phyloP scores from a whole-genome alignment of 2,329 filamentous ascomycete species.

The Diaporthe sp. region DNA sequence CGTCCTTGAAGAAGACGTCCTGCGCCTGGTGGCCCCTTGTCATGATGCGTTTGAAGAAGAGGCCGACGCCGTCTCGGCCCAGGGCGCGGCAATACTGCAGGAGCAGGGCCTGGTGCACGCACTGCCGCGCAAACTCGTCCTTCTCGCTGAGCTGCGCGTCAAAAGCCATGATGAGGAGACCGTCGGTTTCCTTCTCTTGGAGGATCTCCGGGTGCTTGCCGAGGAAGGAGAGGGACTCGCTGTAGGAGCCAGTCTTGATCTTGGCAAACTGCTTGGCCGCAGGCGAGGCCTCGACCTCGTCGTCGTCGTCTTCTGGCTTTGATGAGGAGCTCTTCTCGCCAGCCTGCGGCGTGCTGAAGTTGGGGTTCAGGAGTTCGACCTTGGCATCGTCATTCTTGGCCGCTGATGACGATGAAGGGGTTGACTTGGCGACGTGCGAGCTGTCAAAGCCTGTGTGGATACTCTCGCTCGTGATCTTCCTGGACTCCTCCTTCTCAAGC shows the following conservation, averaged over 20 bases:
- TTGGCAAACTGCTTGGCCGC: constrained; percentile 84
- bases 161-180: constrained; percentile 90
- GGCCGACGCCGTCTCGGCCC: constrained; percentile 84
- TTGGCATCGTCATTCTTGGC: constrained; percentile 60
- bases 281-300: constrained; percentile 79
- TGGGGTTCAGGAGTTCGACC: constrained; percentile 83
- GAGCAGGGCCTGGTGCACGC: constrained; percentile 91
- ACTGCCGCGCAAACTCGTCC: constrained; percentile 82
- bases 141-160: constrained; percentile 83
- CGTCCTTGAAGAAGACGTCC: constrained; percentile 92
- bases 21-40: constrained; percentile 90
- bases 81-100: constrained; percentile 95
- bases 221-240: constrained; percentile 79
- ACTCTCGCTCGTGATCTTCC: constrained; percentile 93
- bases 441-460: constrained; percentile 92
- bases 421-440: constrained; percentile 78
- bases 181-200: constrained; percentile 88
- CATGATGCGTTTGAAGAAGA: constrained; percentile 97
- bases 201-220: constrained; percentile 82
- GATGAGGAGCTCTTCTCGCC: constrained; percentile 38
- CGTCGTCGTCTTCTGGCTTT: constrained; percentile 68
- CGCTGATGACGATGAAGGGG: constrained; percentile 44
- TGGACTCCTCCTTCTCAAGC: constrained; percentile 84
- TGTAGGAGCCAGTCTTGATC: constrained; percentile 81
- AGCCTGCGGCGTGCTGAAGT: constrained; percentile 47